Conservation (phyloP, 768 basidiomycete genomes). For the Tricholomella constricta region DNA sequence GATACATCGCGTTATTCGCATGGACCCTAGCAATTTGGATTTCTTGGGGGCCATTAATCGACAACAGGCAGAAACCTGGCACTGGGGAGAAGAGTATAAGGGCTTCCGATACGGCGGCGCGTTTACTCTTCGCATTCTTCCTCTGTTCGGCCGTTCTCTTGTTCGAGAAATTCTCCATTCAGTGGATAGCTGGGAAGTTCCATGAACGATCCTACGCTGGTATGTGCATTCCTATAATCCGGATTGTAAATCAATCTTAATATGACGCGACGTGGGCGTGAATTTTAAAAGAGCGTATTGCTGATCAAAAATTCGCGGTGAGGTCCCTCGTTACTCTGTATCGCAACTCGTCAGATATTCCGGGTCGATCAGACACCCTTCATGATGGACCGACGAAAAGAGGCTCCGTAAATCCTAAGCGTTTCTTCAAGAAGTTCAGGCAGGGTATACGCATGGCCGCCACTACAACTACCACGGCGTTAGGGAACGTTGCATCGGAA, state of each 20-base stretch:
- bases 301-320: conserved; percentile 80
- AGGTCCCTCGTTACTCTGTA: conserved; percentile 74
- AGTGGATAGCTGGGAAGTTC: conserved; percentile 82
- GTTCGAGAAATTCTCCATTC: conserved; percentile 84
- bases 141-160: conserved; percentile 70
- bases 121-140: conserved; percentile 73
- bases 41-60: conserved; percentile 71
- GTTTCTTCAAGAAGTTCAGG: conserved; percentile 69
- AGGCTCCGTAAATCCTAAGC: conserved; percentile 53
- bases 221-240: conserved; percentile 9
- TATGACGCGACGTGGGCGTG: conserved; percentile 2
- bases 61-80: conserved; percentile 35
- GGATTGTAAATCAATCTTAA: neutral
- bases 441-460: conserved; percentile 73
- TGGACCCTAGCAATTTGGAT: conserved; percentile 74
- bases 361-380: conserved; percentile 66
- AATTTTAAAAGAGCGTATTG: conserved; percentile 65
- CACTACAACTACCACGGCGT: conserved; percentile 76
- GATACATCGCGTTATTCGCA: conserved; percentile 64
- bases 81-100: conserved; percentile 33
- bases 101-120: conserved; percentile 57
- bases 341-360: conserved; percentile 72
- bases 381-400: conserved; percentile 37
- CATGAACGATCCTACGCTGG: conserved; percentile 67
- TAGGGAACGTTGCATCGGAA: conserved; percentile 59